phyloP scores from a whole-genome alignment of 768 basidiomycete genomes.

The Lanmaoa rubissima region DNA sequence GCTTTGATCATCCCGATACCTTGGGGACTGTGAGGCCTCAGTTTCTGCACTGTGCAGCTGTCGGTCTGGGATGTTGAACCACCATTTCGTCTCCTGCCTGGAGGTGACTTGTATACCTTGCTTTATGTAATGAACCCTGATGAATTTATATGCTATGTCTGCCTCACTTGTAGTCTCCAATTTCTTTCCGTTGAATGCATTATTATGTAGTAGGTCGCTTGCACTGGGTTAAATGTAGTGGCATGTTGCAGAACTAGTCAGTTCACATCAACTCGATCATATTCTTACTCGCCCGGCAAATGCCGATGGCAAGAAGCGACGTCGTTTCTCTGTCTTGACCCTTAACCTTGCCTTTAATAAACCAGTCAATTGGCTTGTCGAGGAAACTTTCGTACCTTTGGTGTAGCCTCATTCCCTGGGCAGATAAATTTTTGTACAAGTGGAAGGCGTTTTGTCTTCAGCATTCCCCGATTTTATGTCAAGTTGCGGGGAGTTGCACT shows the following conservation, averaged over 20 bases:
- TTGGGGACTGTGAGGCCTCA: not conserved
- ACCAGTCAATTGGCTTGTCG: constrained; percentile 33
- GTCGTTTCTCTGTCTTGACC: not conserved
- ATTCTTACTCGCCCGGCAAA: not conserved
- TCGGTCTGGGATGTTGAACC: not conserved
- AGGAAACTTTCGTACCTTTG: constrained; percentile 12
- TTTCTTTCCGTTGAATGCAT: not conserved
- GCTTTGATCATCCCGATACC: not conserved
- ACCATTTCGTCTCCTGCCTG: not conserved
- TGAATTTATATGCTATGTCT: not conserved
- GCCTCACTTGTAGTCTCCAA: too few relatives aligned
- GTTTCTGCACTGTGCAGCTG: not conserved
- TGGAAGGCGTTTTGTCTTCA: not conserved
- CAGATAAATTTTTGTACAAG: constrained; percentile 14
- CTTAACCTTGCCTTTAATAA: too few relatives aligned
- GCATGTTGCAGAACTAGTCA: too few relatives aligned
- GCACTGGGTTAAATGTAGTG: not conserved
- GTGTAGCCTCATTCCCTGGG: constrained; percentile 36
- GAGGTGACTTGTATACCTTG: too few relatives aligned
- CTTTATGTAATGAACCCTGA: not conserved
- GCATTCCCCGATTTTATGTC: not conserved
- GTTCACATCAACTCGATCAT: too few relatives aligned
- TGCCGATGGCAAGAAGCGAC: not conserved
- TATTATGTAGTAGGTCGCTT: not conserved
- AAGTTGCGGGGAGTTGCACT: not conserved